phyloP scores from a whole-genome alignment of 2,329 filamentous ascomycete genomes.

The Penicillium frequentans region DNA sequence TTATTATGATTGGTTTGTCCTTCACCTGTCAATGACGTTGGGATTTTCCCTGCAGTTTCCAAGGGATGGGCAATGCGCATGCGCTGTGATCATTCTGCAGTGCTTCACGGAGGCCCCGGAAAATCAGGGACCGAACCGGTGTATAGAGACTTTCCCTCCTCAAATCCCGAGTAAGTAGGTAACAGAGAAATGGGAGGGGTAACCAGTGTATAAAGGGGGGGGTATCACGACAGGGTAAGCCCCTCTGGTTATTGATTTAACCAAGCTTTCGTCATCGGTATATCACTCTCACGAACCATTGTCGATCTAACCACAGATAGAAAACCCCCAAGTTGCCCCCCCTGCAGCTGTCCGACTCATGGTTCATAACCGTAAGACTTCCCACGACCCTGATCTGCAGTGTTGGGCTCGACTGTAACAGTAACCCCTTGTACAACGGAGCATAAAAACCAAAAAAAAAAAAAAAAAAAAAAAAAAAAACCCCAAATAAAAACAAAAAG shows the following conservation, averaged over 20 bases:
- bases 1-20: not conserved
- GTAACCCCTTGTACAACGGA: conserved; percentile 25
- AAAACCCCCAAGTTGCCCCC: not conserved
- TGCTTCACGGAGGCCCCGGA: conserved; percentile 17
- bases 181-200: not conserved
- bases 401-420: conserved; percentile 17
- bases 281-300: conserved; percentile 6
- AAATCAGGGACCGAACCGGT: conserved; percentile 13
- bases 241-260: not conserved
- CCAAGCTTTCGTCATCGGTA: conserved; percentile 11
- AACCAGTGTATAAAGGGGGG: not conserved
- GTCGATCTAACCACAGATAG: conserved; percentile 6
- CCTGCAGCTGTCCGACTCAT: conserved; percentile 20
- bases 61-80: conserved; percentile 24
- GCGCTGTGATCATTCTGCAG: conserved; percentile 24
- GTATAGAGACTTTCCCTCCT: not conserved
- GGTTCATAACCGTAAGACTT: conserved; percentile 19
- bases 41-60: conserved; percentile 16
- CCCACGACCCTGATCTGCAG: conserved; percentile 9
- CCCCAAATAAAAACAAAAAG: no score
- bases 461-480: not conserved
- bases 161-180: not conserved
- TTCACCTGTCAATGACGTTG: conserved; percentile 15
- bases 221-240: not conserved
- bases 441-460: conserved; percentile 12